Evolutionary conservation across 2,329 filamentous ascomycete species (phyloP).

Genomic region (Penicillium vulpinum): DNA sequence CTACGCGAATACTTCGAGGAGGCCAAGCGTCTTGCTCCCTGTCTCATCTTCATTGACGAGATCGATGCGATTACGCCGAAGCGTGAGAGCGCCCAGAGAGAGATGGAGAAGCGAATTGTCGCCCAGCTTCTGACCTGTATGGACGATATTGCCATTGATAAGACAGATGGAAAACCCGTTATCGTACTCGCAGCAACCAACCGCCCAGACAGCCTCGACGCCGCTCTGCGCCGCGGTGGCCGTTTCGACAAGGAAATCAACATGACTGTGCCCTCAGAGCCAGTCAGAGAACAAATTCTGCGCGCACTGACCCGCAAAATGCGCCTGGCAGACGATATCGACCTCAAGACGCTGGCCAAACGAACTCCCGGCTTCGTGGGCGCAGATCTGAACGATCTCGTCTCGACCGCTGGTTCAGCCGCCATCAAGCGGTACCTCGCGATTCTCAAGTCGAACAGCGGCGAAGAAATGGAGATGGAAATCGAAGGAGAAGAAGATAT

Average conservation of each 20-base stretch:
- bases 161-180: conserved; percentile 73
- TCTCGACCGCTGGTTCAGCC: conserved; percentile 64
- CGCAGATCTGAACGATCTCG: conserved; percentile 75
- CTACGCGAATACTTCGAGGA: conserved; percentile 84
- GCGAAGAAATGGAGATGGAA: conserved; percentile 51
- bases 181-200: conserved; percentile 92
- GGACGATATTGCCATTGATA: conserved; percentile 73
- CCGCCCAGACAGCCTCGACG: conserved; percentile 80
- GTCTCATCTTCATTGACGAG: conserved; percentile 87
- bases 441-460: conserved; percentile 51
- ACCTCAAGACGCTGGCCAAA: conserved; percentile 73
- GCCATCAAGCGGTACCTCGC: conserved; percentile 63
- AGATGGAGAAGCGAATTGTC: conserved; percentile 87
- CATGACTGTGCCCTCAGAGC: conserved; percentile 80
- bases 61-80: conserved; percentile 90
- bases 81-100: conserved; percentile 75
- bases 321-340: conserved; percentile 66
- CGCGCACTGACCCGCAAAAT: conserved; percentile 68
- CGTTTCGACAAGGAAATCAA: conserved; percentile 83
- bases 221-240: conserved; percentile 70
- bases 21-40: conserved; percentile 80
- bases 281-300: conserved; percentile 75
- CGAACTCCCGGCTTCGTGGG: conserved; percentile 91
- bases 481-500: conserved; percentile 46
- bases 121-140: conserved; percentile 82